Percentiles rank a stretch among this genome's conserved stretches.
These are phyloP conservation scores for Camelina hispida DNA, from an alignment of 345 rosid genomes.

Conservation along the genomic window DNA sequence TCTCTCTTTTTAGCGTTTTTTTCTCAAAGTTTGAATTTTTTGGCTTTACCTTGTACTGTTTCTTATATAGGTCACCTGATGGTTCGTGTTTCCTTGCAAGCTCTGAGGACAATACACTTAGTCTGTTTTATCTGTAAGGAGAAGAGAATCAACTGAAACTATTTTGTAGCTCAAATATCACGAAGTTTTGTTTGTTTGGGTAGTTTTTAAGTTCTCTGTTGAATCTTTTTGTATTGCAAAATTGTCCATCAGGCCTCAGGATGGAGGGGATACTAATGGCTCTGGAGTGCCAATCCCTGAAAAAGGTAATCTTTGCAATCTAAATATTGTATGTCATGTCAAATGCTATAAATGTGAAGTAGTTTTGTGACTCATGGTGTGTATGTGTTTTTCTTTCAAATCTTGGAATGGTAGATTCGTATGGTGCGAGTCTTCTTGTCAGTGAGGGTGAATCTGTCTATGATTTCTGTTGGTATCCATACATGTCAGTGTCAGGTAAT, in stretches of 20 bases:
- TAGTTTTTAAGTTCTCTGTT: not conserved
- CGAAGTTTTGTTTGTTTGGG: not conserved
- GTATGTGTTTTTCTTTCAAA: not conserved
- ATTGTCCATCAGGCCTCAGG: constrained; percentile 41
- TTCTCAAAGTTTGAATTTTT: constrained; percentile 9
- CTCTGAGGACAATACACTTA: constrained; percentile 81
- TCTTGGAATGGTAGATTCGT: constrained; percentile 66
- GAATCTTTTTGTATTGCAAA: not conserved
- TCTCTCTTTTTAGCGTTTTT: not conserved
- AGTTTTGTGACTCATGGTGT: not conserved
- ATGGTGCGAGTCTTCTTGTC: constrained; percentile 64
- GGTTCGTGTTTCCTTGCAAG: constrained; percentile 84
- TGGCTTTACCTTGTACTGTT: constrained; percentile 20
- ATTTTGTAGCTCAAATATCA: constrained; percentile 1
- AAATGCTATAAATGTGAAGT: constrained; percentile 14
- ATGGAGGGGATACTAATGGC: constrained; percentile 39
- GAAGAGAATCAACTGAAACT: not conserved
- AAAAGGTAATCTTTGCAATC: constrained; percentile 40
- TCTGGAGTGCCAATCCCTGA: constrained; percentile 36
- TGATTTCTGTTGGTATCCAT: constrained; percentile 97
- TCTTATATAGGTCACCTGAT: constrained; percentile 84
- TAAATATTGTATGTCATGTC: constrained; percentile 20
- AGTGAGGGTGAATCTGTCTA: constrained; percentile 89
- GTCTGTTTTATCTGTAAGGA: constrained; percentile 71
- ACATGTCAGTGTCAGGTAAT: constrained; percentile 86